Base-by-base conservation (phyloP, 352 stramenopile species). In the Phytophthora boehmeriae region DNA sequence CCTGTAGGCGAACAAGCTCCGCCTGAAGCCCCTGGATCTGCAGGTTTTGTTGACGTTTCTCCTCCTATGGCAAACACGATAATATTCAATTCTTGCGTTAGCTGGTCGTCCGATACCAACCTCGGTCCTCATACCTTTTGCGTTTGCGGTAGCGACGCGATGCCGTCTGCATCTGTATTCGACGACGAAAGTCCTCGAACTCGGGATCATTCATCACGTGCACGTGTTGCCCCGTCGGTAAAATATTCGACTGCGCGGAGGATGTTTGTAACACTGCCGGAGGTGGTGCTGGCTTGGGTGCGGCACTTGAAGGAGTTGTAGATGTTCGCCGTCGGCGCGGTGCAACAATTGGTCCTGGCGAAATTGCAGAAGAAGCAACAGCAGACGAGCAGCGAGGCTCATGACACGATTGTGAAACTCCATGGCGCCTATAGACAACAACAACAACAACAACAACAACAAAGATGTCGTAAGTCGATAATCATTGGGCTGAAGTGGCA, bases 71-170 rank as follows among this genome's bases (percentile, higher is more conserved):
- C 16, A 43, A 54, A 51, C n/a, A 22, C 25, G 14, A 30, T 5
- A 27, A 9, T 2, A 4, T 50, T 46, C 25, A 30, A 30, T 3
- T 3, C 25, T 8, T 6, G 25, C 3, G 25, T 30, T 3, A 30
- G 25, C 6, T 30, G 25, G 25, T 6, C 5, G 34, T 41, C 11
- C 34, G 34, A 14, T 17, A 41, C 23, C 28, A 34, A 20, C 34
- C n/a, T 8, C 25, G n/a, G n/a, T 32, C 20, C 6, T 28, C 39
- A 17, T 46, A 71, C 66, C 63, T 81, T 41, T 78, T 80, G 30
- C 68, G 68, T 36, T 68, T 76, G 4, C 72, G 64, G 43, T 76
- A 73, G 16, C 68, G 60, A 20, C 64, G 65, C 23, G 72, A 80
- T 8, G 64, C 56, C 17, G 56, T 75, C 23, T 80, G 68, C 54